Base-by-base conservation (phyloP, 1,284 basidiomycete genomes). In the Prillingera fragicola region DNA sequence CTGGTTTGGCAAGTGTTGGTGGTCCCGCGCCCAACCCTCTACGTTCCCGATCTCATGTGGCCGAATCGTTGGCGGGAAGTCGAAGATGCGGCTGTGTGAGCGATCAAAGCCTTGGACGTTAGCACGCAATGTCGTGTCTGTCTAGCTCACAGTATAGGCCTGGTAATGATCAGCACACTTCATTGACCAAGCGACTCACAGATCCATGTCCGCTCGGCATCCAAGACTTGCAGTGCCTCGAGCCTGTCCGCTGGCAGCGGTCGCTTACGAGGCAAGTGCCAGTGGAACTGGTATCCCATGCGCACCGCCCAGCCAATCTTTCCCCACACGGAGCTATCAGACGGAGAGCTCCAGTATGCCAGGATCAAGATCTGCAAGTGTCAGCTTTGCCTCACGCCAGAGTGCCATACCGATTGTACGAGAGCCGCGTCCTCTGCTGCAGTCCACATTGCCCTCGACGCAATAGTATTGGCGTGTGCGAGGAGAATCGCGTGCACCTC, bases 241-340 rank as follows among this genome's bases (percentile, higher is more conserved):
- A 22, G 36, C n/a, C 33, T 9, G 14, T 38, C 10, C 2, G 13
- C 24, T 12, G 43, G 41, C 4, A 50, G 29, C n/a, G 43, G 25
- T 13, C 27, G 26, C 22, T 15, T 17, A 14, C 31, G 23, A 7
- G 31, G 31, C 10, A 44, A 8, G 19, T 51, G 40, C 40, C 36
- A 43, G n/a, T 33, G 36, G 17, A 48, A 25, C 39, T 54, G 48
- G 29, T 41, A 44, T 2, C 36, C 52, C 40, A 54, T 43, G 12
- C 48, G 22, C 3, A 55, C 41, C 0, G 50, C 53, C 22, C 48
- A 38, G 2, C 54, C 51, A 29, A 57, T 50, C 35, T 53, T 55
- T 13, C 52, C 29, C 56, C 56, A 57, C 14, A 48, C 48, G 13
- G 50, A 48, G 8, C 33, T 48, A 26, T 57, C 56, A 8, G 40